Evolutionary conservation across 352 stramenopile species (phyloP), one percentile per base, ranked within the genome.

Genomic region (Sclerospora graminicola): DNA sequence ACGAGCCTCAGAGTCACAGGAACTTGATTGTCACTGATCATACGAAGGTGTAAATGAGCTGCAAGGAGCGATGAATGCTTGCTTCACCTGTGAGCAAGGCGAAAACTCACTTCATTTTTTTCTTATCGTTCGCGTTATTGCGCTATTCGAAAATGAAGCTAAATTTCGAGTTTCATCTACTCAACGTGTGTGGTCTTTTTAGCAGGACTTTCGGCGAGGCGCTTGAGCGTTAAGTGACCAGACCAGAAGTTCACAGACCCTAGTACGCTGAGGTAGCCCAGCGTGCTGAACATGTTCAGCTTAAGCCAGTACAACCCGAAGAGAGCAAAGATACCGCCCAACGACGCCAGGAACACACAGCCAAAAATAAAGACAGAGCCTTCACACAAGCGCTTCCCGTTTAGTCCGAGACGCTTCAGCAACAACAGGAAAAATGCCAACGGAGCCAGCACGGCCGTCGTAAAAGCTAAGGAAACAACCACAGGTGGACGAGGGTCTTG

Each of bases 251-350:
- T 76, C 23, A 70, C 64, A 11, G 52, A 57, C 34, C 70, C 64
- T 45, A 92, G 45, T 26, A 84, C 64, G 11, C 56, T 68, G 29
- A 92, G 54, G 57, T 88, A 89, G 20, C 69, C 66, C 38, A 92
- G 54, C 38, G 76, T 89, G 42, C 67, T 66, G 70, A 82, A 89
- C 81, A 95, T 94, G 44, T 80, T 93, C 51, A 95, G 66, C 59
- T 88, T 65, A 35, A 91, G 66, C 84, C 84, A 95, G 72, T 93
- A 94, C 34, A 72, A 54, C 15, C 54, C 80, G 45, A 92, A 95
- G 35, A 95, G 80, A 49, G 50, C 64, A 7, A 94, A 62, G 46
- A 87, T 89, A 11, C 57, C 72, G 4, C 57, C 67, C 20, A 95
- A 56, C 38, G 78, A 91, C 18, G 48, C 63, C 29, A 92, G 50